Base-by-base conservation (phyloP, 2,329 filamentous ascomycete species). In the Calycina marina region DNA sequence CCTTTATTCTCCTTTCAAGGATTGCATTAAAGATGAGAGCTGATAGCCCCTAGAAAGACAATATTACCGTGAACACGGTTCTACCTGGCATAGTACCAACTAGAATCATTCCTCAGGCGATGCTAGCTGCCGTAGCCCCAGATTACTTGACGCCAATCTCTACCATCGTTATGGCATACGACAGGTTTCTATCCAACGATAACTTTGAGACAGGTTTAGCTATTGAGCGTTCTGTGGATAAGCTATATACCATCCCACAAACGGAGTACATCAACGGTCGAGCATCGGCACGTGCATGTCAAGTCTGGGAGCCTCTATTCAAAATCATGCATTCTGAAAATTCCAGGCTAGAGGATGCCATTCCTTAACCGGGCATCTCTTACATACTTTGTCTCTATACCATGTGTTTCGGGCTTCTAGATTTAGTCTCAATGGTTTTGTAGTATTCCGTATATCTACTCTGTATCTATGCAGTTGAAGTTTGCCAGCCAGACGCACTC, bases 251-350 rank as follows among this genome's bases (percentile, higher is more conserved):
- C 41, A 51, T 59, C 27, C 45, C 50, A 4, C 37, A 49, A 25
- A 54, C 58, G 6, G 49, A 52, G 26, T 50, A 53, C 14, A 51
- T 51, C 11, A 64, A 65, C 39, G 62, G 61, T 0, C 41, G 32
- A 10, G 46, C 56, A 10, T 61, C 60, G 2, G 52, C 53, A 41
- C 50, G 60, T n/a, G 56, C 58, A 0, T 51, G 56, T 3, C 60
- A 58, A 0, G 60, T 66, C 2, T 66, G 61, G 58, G 62, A 67
- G 30, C 61, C 61, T 9, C 43, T 63, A 13, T 63, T 64, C 41
- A 54, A 55, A 34, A 53, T 54, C 40, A 48, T 59, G 34, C 61
- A 65, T 42, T n/a, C n/a, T n/a, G n/a, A n/a, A n/a, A n/a, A n/a
- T n/a, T n/a, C n/a, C n/a, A n/a, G n/a, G n/a, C n/a, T n/a, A n/a